These are phyloP conservation scores for Talaromyces borbonicus DNA, from an alignment of 495 filamentous ascomycete genomes.

Conservation along the genomic window DNA sequence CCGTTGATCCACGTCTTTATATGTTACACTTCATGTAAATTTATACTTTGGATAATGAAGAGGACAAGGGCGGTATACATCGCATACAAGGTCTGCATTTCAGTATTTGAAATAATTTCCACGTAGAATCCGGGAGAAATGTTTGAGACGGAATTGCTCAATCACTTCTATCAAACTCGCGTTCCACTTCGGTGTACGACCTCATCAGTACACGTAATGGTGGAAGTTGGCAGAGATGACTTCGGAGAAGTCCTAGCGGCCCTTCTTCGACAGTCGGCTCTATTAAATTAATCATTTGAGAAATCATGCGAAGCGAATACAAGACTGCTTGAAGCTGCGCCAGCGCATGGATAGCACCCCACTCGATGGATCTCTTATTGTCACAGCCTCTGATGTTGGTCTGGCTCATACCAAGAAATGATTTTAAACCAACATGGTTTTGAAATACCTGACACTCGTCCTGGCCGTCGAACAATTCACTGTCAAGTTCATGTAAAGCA, in stretches of 20 bases:
- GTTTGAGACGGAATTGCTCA: too few species aligned
- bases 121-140: too few species aligned
- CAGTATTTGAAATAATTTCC: too few species aligned
- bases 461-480: constrained; percentile 6
- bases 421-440: constrained; percentile 12
- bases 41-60: not conserved
- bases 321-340: constrained; percentile 52
- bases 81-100: too few species aligned
- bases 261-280: constrained; percentile 1
- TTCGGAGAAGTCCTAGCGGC: not conserved
- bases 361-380: constrained; percentile 19
- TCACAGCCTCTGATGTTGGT: not conserved
- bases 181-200: constrained; percentile 14
- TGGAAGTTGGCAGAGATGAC: constrained; percentile 18
- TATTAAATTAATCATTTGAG: constrained; percentile 39
- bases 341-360: constrained; percentile 53
- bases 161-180: constrained; percentile 13
- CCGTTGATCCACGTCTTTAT: constrained; percentile 19
- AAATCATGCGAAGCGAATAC: constrained; percentile 58
- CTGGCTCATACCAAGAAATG: not conserved
- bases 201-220: constrained; percentile 24
- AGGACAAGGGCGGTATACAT: too few species aligned
- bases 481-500: constrained; percentile 24
- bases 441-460: constrained; percentile 16
- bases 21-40: constrained; percentile 8